Conservation (phyloP, 257 asterid genomes). For the Oldenlandia corymbosa region DNA sequence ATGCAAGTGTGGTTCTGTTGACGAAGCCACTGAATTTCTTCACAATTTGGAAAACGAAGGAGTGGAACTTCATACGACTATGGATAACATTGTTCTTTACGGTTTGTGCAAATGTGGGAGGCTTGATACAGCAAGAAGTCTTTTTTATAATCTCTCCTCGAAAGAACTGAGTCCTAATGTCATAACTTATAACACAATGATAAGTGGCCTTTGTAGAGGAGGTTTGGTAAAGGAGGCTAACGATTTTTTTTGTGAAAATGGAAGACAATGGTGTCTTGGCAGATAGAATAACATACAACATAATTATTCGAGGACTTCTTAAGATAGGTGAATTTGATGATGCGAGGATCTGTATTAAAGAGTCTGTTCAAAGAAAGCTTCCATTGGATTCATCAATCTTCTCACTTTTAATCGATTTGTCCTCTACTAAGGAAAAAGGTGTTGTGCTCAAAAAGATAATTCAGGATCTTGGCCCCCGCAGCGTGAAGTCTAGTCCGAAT, state of each 20-base stretch:
- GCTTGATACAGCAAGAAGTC: slow-evolving; percentile 1
- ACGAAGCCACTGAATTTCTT: slow-evolving; percentile 21
- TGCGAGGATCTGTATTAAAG: slow-evolving; percentile 5
- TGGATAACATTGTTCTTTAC: slow-evolving; percentile 12
- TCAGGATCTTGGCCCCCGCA: neutral
- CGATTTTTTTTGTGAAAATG: slow-evolving; percentile 8
- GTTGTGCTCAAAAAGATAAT: neutral
- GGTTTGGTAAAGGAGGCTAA: slow-evolving; percentile 23
- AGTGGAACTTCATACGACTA: neutral
- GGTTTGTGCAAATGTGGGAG: slow-evolving; percentile 24
- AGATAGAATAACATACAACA: slow-evolving; percentile 4
- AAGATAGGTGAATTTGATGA: slow-evolving; percentile 1
- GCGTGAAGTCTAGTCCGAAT: neutral
- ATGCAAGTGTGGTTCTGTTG: slow-evolving; percentile 9
- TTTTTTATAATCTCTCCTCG: slow-evolving; percentile 1
- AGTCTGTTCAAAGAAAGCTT: slow-evolving; percentile 12
- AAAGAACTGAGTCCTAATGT: slow-evolving; percentile 21
- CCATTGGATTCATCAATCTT: slow-evolving; percentile 5
- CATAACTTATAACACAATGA: slow-evolving; percentile 16
- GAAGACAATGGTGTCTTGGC: neutral
- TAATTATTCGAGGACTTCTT: slow-evolving; percentile 15
- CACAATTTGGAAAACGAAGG: slow-evolving; percentile 6
- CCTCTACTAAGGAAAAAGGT: neutral
- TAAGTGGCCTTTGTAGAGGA: slow-evolving; percentile 14
- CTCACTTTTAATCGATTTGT: neutral